phyloP scores from a whole-genome alignment of 108 stramenopile genomes.

The Cyclotella choctawhatcheeana region DNA sequence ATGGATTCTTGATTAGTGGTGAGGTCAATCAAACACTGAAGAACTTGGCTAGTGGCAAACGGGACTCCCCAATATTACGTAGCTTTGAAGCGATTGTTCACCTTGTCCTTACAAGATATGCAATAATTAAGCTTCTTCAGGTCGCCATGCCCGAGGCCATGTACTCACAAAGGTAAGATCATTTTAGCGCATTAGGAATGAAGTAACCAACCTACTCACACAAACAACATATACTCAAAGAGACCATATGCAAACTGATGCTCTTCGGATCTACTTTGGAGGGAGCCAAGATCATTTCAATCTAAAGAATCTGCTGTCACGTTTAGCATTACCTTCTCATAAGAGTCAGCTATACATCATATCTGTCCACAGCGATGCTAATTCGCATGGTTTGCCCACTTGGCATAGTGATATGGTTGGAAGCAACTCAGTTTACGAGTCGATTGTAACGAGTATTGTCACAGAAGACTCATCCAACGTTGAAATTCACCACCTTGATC shows the following conservation, averaged over 20 bases:
- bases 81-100: slow-evolving; percentile 9
- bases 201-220: too few relatives aligned
- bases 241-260: slow-evolving; percentile 14
- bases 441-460: slow-evolving; percentile 19
- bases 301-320: slow-evolving; percentile 14
- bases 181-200: background rate
- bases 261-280: slow-evolving; percentile 21
- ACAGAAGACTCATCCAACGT: slow-evolving; percentile 18
- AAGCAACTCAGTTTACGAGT: background rate
- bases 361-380: slow-evolving; percentile 22
- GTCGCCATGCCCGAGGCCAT: slow-evolving; percentile 19
- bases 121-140: slow-evolving; percentile 2
- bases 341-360: slow-evolving; percentile 11
- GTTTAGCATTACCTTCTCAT: background rate
- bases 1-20: background rate
- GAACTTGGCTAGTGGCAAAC: background rate
- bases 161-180: slow-evolving; percentile 13
- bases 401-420: background rate
- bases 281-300: slow-evolving; percentile 27
- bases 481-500: slow-evolving; percentile 34
- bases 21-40: slow-evolving; percentile 1
- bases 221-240: too few relatives aligned
- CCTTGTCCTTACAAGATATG: background rate
- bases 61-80: background rate
- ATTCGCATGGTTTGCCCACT: slow-evolving; percentile 19